Conservation (phyloP, 2,329 filamentous ascomycete species). For the Thielaviopsis euricoi region DNA sequence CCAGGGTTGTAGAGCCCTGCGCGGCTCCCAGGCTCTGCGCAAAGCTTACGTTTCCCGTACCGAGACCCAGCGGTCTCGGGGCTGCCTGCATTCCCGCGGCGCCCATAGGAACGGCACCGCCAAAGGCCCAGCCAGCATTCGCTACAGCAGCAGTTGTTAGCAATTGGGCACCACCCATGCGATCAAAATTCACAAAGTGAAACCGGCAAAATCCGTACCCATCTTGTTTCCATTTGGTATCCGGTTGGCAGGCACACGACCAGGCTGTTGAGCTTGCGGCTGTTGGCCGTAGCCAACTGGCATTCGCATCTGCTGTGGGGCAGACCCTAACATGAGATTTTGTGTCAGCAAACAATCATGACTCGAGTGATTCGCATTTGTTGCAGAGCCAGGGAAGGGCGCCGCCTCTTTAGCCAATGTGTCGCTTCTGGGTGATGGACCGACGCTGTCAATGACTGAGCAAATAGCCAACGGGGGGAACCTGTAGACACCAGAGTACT, state of each 20-base stretch:
- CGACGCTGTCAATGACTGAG: not conserved
- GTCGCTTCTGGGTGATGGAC: not conserved
- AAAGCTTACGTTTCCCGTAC: constrained; percentile 42
- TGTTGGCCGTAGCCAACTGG: constrained; percentile 42
- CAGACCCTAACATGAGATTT: constrained; percentile 28
- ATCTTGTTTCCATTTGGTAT: constrained; percentile 46
- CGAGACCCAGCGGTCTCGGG: constrained; percentile 30
- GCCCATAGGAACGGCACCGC: constrained; percentile 44
- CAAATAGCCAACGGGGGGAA: too few species aligned
- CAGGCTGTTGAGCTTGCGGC: constrained; percentile 37
- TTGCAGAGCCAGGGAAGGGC: not conserved
- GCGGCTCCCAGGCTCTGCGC: constrained; percentile 49
- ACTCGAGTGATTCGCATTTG: not conserved
- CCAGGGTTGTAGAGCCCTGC: constrained; percentile 43
- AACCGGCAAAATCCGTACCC: constrained; percentile 27
- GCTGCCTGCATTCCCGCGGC: constrained; percentile 35
- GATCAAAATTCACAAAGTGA: not conserved
- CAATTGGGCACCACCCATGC: not conserved
- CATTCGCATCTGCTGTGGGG: constrained; percentile 46
- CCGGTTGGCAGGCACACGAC: constrained; percentile 37
- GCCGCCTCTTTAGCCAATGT: not conserved
- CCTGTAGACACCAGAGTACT: too few species aligned
- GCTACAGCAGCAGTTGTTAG: not conserved
- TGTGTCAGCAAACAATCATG: not conserved
- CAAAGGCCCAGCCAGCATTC: constrained; percentile 42